phyloP scores from a whole-genome alignment of 2,329 filamentous ascomycete genomes.

The Colletotrichum cereale region DNA sequence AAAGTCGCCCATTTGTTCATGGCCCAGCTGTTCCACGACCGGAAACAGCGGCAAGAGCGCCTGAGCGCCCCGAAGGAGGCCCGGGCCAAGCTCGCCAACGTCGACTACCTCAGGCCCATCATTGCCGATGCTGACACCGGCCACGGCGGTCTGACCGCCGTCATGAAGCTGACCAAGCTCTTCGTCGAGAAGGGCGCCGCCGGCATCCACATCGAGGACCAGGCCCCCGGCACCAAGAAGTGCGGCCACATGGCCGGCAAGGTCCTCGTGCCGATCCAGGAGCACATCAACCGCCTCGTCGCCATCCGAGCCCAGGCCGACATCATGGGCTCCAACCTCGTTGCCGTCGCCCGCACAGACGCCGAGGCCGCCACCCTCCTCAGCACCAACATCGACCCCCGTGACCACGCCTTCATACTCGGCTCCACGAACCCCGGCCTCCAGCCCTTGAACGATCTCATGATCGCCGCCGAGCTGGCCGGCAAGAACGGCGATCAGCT shows the following conservation, averaged over 20 bases:
- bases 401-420: constrained; percentile 94
- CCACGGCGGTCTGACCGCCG: constrained; percentile 95
- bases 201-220: constrained; percentile 98
- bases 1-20: constrained; percentile 98
- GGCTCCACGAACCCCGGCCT: constrained; percentile 89
- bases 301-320: constrained; percentile 98
- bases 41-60: constrained; percentile 97
- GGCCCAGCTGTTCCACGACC: constrained; percentile 99
- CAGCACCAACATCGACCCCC: constrained; percentile 94
- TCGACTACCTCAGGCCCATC: constrained; percentile 96
- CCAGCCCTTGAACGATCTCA: constrained; percentile 88
- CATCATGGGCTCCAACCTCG: constrained; percentile 94
- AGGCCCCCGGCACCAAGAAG: constrained; percentile 98
- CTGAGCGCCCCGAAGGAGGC: constrained; percentile 80
- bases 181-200: constrained; percentile 97
- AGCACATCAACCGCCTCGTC: constrained; percentile 98
- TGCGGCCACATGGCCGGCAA: constrained; percentile 99
- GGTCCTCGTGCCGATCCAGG: constrained; percentile 94
- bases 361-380: constrained; percentile 98
- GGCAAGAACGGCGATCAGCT: constrained; percentile 86
- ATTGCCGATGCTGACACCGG: constrained; percentile 97
- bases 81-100: constrained; percentile 79
- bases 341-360: constrained; percentile 94
- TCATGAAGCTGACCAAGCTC: constrained; percentile 99
- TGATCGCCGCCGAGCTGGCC: constrained; percentile 84